phyloP scores from a whole-genome alignment of 306 rosid genomes.

The Castanospermum australe region DNA sequence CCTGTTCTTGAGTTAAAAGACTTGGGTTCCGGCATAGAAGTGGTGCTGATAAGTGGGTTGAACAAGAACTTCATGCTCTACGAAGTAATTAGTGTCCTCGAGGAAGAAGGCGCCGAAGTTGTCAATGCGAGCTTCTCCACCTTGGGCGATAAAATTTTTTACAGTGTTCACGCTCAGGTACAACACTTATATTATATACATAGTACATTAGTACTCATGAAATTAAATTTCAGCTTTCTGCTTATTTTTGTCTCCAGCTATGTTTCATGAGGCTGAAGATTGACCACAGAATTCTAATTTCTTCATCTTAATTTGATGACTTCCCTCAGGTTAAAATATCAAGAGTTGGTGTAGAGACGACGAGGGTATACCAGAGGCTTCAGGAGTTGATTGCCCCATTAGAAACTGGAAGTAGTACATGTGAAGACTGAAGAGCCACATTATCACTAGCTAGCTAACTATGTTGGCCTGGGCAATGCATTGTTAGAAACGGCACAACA shows the following conservation, averaged over 20 bases:
- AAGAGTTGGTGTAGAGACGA: slow-evolving; percentile 65
- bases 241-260: too few species aligned
- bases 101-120: slow-evolving; percentile 80
- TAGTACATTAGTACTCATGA: too few species aligned
- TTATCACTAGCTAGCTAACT: neutral
- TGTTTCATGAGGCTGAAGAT: too few species aligned
- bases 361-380: slow-evolving; percentile 56
- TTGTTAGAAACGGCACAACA: neutral
- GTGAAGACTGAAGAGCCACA: neutral
- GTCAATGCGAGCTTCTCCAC: slow-evolving; percentile 49
- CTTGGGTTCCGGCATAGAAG: slow-evolving; percentile 50
- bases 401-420: slow-evolving; percentile 19
- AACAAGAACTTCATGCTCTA: slow-evolving; percentile 53
- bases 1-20: slow-evolving; percentile 56
- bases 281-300: neutral
- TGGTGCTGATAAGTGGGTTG: slow-evolving; percentile 52
- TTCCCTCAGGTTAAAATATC: slow-evolving; percentile 55
- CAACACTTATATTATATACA: too few species aligned
- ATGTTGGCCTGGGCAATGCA: neutral
- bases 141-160: slow-evolving; percentile 46
- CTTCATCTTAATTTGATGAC: neutral
- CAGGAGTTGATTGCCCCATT: slow-evolving; percentile 38
- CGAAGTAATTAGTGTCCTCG: slow-evolving; percentile 51
- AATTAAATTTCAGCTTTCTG: too few species aligned
- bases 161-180: slow-evolving; percentile 68